phyloP scores from a whole-genome alignment of 345 rosid species.

The Euphorbia pulcherrima region DNA sequence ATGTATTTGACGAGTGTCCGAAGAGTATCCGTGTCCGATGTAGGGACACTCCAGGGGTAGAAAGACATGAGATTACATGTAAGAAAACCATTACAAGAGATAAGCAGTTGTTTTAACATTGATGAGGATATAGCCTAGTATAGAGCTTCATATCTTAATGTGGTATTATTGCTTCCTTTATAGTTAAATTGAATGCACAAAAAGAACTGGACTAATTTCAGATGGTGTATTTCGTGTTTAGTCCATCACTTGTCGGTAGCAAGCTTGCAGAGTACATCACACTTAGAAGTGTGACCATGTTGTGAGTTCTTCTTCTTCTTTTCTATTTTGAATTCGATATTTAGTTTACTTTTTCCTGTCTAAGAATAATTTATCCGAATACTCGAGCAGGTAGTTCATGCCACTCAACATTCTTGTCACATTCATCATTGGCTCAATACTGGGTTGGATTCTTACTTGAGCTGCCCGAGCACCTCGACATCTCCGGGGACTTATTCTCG shows the following conservation, averaged over 20 bases:
- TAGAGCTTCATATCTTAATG: too few relatives aligned
- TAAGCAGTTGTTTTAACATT: too few relatives aligned
- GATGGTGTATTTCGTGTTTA: constrained; percentile 38
- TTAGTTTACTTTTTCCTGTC: not conserved
- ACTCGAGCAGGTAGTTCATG: constrained; percentile 65
- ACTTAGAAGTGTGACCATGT: constrained; percentile 20
- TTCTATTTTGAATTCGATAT: too few relatives aligned
- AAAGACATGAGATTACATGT: too few relatives aligned
- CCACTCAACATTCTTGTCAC: constrained; percentile 43
- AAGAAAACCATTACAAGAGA: too few relatives aligned
- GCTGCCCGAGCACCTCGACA: constrained; percentile 34
- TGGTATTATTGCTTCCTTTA: too few relatives aligned
- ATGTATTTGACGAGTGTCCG: too few relatives aligned
- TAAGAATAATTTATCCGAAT: not conserved
- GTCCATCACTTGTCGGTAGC: constrained; percentile 40
- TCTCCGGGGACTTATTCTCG: constrained; percentile 45
- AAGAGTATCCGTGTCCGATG: too few relatives aligned
- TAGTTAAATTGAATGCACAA: too few relatives aligned
- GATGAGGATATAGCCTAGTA: too few relatives aligned
- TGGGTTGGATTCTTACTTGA: constrained; percentile 46
- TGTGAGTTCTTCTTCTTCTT: constrained; percentile 32
- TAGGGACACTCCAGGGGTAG: too few relatives aligned
- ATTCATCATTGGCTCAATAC: constrained; percentile 38
- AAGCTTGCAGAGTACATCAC: constrained; percentile 35
- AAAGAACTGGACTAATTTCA: constrained; percentile 18